These are phyloP conservation scores for Zarea fungicola DNA, from an alignment of 2,329 filamentous ascomycete genomes.

Conservation along the genomic window DNA sequence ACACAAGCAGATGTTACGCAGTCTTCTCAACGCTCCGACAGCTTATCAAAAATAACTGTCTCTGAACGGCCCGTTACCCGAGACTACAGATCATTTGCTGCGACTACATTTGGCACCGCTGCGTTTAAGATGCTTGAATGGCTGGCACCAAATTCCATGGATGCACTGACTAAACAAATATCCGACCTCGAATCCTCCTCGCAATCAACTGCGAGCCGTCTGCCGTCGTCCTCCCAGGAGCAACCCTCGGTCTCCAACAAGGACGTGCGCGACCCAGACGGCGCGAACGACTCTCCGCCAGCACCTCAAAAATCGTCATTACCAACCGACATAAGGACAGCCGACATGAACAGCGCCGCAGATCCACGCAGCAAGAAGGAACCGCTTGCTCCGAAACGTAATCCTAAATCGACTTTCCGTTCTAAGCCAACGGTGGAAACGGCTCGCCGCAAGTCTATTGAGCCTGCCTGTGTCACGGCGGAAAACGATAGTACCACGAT, in stretches of 20 bases:
- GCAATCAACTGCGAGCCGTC: background rate
- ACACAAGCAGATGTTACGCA: background rate
- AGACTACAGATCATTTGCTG: slow-evolving; percentile 56
- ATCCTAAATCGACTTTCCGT: slow-evolving; percentile 19
- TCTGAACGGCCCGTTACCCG: slow-evolving; percentile 44
- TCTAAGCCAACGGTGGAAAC: slow-evolving; percentile 15
- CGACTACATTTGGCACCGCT: slow-evolving; percentile 59
- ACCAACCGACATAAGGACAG: too few relatives aligned
- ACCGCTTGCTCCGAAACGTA: slow-evolving; percentile 2
- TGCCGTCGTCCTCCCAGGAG: background rate
- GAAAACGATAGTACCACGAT: slow-evolving; percentile 22
- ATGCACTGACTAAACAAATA: slow-evolving; percentile 39
- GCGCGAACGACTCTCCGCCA: background rate
- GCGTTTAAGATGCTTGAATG: slow-evolving; percentile 67
- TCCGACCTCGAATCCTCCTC: background rate
- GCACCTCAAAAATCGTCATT: background rate
- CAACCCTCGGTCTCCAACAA: background rate
- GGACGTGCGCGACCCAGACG: slow-evolving; percentile 2
- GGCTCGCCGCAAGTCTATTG: slow-evolving; percentile 13
- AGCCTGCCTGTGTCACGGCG: slow-evolving; percentile 17
- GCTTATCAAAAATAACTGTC: slow-evolving; percentile 32
- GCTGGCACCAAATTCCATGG: slow-evolving; percentile 56
- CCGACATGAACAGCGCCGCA: background rate
- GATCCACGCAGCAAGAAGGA: slow-evolving; percentile 5
- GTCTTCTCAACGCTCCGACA: background rate